A percentile compares a stretch with the other conserved stretches of the same genome.
Conservation (phyloP, 2,329 filamentous ascomycete species). For the Bipolaris gigantea region DNA sequence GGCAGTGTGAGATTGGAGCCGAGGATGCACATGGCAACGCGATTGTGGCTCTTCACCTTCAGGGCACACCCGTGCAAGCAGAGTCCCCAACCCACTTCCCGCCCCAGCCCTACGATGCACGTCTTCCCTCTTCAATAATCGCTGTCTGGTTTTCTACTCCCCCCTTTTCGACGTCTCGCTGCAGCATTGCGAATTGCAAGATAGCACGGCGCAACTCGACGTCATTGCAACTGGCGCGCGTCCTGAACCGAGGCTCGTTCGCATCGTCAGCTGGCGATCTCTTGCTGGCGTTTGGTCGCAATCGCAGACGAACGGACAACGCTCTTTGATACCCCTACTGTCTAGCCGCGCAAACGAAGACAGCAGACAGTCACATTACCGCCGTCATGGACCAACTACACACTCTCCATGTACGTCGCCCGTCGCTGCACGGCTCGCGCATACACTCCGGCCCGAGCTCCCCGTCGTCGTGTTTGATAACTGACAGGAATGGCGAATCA, state of each 20-base stretch:
- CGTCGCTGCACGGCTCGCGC: background rate
- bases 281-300: slow-evolving; percentile 9
- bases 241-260: slow-evolving; percentile 30
- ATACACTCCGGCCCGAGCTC: background rate
- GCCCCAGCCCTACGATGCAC: slow-evolving; percentile 13
- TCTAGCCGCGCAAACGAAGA: background rate
- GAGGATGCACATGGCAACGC: slow-evolving; percentile 35
- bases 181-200: background rate
- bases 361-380: background rate
- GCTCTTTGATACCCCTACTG: background rate
- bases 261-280: background rate
- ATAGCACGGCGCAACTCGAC: slow-evolving; percentile 10
- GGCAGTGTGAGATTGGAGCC: slow-evolving; percentile 39
- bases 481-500: slow-evolving; percentile 3
- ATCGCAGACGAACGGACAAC: slow-evolving; percentile 1
- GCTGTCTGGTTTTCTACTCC: background rate
- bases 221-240: slow-evolving; percentile 21
- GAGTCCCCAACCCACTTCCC: slow-evolving; percentile 6
- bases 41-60: slow-evolving; percentile 18
- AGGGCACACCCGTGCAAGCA: slow-evolving; percentile 13
- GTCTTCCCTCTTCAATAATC: background rate
- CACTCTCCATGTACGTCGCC: slow-evolving; percentile 33
- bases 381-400: slow-evolving; percentile 39
- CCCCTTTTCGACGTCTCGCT: background rate
- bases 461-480: background rate